Evolutionary conservation across 768 basidiomycete species (phyloP).

Genomic region (Pleurotus tuber-regium): DNA sequence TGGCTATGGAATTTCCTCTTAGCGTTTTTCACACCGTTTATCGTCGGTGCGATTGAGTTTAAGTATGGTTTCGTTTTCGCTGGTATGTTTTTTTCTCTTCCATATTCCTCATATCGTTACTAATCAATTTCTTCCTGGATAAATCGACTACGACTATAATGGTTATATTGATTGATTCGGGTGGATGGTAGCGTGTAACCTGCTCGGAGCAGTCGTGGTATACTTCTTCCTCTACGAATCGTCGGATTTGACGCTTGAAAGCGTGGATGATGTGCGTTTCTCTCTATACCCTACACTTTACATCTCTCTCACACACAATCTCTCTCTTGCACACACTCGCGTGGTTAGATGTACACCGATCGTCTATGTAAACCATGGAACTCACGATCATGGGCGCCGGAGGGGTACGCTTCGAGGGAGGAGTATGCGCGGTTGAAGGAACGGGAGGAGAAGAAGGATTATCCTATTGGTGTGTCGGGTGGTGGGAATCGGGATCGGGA

Average conservation of each 20-base stretch:
- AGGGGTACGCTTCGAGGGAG: conserved; percentile 45
- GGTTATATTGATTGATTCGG: too few species aligned
- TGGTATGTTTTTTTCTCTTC: conserved; percentile 27
- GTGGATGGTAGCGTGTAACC: conserved; percentile 57
- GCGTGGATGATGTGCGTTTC: conserved; percentile 48
- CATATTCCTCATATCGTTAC: not conserved
- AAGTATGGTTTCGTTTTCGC: conserved; percentile 73
- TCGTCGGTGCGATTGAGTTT: conserved; percentile 52
- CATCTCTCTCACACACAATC: too few species aligned
- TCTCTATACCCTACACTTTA: conserved; percentile 2
- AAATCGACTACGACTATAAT: too few species aligned
- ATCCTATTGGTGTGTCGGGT: too few species aligned
- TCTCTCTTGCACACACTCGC: conserved; percentile 1
- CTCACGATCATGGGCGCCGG: conserved; percentile 56
- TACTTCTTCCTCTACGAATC: conserved; percentile 79
- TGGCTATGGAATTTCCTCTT: conserved; percentile 73
- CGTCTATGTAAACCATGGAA: conserved; percentile 67
- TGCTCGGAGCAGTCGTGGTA: conserved; percentile 57
- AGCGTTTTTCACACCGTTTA: conserved; percentile 81
- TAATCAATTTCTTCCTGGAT: too few species aligned
- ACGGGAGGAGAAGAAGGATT: not conserved
- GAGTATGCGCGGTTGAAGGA: conserved; percentile 21
- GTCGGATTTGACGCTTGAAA: conserved; percentile 63
- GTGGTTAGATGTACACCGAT: conserved; percentile 60
- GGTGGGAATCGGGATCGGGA: too few species aligned